Conservation (phyloP, 495 filamentous ascomycete species). For the Viridothelium virens region DNA sequence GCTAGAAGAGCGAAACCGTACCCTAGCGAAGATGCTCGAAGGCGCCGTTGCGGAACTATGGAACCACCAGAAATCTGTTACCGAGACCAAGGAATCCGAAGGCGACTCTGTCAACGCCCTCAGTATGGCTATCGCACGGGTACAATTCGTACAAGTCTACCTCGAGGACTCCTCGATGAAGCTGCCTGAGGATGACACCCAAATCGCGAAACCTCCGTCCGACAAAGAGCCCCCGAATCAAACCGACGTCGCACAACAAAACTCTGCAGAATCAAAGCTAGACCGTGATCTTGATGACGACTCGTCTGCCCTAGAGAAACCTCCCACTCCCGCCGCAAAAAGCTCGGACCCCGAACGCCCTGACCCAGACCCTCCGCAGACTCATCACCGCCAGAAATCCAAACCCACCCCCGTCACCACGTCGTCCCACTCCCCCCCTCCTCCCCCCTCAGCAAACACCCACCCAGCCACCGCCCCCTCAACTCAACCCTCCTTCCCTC, state of each 20-base stretch:
- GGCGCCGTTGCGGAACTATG: conserved; percentile 62
- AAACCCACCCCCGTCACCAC: neutral
- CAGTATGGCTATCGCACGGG: conserved; percentile 59
- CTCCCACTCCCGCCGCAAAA: neutral
- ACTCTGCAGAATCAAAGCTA: conserved; percentile 12
- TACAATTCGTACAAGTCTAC: conserved; percentile 71
- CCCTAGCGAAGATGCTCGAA: conserved; percentile 65
- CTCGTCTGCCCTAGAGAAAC: neutral
- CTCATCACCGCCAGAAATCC: neutral
- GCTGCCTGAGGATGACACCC: conserved; percentile 42
- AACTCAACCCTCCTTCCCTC: neutral
- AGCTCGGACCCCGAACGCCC: neutral
- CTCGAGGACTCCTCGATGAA: conserved; percentile 58
- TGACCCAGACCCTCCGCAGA: neutral
- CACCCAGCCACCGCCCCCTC: neutral
- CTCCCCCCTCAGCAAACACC: neutral
- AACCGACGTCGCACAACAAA: neutral
- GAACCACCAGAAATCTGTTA: conserved; percentile 37
- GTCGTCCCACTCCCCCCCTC: conserved; percentile 27
- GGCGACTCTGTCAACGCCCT: conserved; percentile 40
- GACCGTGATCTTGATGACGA: conserved; percentile 13
- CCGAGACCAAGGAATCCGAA: conserved; percentile 18
- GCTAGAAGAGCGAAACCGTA: conserved; percentile 62
- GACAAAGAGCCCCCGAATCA: conserved; percentile 10
- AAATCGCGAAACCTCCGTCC: conserved; percentile 17